These are phyloP conservation scores for Rhodotorula glutinis DNA, from an alignment of 1,284 basidiomycete genomes.

Conservation along the genomic window DNA sequence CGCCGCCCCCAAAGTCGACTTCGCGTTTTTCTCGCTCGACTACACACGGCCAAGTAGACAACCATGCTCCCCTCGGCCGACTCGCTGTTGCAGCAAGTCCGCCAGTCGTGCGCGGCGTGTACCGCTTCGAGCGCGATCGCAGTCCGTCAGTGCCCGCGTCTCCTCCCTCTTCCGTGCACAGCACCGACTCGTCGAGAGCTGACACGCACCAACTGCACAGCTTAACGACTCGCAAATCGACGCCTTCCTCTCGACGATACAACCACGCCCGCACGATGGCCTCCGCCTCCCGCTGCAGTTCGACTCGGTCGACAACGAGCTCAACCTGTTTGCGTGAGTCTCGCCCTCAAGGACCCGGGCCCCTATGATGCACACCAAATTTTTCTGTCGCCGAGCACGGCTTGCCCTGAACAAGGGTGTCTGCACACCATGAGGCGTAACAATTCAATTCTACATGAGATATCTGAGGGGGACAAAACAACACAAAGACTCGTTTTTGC, in stretches of 20 bases:
- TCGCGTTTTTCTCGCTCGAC: no score
- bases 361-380: not conserved
- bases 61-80: no score
- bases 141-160: not conserved
- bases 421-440: not conserved
- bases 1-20: no score
- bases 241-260: constrained; percentile 7
- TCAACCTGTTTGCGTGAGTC: constrained; percentile 32
- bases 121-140: not conserved
- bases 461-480: constrained; percentile 1
- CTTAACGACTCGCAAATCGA: constrained; percentile 12
- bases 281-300: constrained; percentile 66
- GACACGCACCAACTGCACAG: not conserved
- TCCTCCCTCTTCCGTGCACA: not conserved
- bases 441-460: constrained; percentile 1
- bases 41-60: no score
- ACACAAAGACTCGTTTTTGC: not conserved
- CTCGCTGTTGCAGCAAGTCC: no score
- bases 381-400: not conserved
- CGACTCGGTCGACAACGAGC: constrained; percentile 54
- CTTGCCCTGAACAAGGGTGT: constrained; percentile 4
- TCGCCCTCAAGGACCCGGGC: no score
- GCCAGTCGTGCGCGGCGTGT: not conserved
- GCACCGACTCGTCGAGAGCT: no score
- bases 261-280: constrained; percentile 16